Evolutionary conservation across 768 basidiomycete species (phyloP).

Genomic region (Phlebiopsis gigantea): DNA sequence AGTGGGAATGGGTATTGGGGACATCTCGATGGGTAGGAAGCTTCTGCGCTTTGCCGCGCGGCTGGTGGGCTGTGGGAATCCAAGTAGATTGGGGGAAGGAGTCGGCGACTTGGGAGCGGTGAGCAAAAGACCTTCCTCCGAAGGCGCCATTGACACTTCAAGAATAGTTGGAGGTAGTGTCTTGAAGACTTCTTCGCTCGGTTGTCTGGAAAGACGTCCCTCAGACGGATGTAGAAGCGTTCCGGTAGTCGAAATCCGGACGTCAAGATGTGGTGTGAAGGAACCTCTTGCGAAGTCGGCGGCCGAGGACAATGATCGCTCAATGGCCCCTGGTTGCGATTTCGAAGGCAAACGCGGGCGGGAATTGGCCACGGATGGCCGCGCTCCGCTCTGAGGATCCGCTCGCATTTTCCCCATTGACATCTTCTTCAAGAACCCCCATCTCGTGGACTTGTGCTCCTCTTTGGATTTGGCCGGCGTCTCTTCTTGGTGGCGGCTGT

Average conservation of each 20-base stretch:
- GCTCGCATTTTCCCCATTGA: conserved; percentile 88
- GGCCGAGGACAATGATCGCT: conserved; percentile 7
- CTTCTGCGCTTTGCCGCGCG: conserved; percentile 72
- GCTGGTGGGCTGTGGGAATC: conserved; percentile 41
- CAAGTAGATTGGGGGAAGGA: conserved; percentile 24
- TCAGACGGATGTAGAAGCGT: conserved; percentile 35
- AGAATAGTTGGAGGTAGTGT: conserved; percentile 6
- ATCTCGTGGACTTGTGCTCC: conserved; percentile 69
- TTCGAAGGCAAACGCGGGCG: conserved; percentile 18
- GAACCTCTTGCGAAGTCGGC: background rate
- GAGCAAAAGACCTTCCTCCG: background rate
- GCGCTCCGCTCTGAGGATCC: conserved; percentile 43
- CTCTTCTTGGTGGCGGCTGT: conserved; percentile 8
- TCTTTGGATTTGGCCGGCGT: conserved; percentile 21
- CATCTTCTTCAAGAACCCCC: conserved; percentile 99
- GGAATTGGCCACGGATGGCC: conserved; percentile 32
- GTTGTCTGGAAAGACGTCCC: conserved; percentile 4
- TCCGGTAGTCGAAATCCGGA: conserved; percentile 70
- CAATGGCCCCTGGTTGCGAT: conserved; percentile 12
- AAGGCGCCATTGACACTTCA: no score
- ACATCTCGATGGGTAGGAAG: conserved; percentile 81
- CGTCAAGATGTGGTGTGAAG: conserved; percentile 55
- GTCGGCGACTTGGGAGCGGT: conserved; percentile 10
- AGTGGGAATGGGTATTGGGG: conserved; percentile 60
- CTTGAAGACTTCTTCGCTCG: conserved; percentile 18